Base-by-base conservation (phyloP, 305 asterid genomes). In the Coffea humblotiana region DNA sequence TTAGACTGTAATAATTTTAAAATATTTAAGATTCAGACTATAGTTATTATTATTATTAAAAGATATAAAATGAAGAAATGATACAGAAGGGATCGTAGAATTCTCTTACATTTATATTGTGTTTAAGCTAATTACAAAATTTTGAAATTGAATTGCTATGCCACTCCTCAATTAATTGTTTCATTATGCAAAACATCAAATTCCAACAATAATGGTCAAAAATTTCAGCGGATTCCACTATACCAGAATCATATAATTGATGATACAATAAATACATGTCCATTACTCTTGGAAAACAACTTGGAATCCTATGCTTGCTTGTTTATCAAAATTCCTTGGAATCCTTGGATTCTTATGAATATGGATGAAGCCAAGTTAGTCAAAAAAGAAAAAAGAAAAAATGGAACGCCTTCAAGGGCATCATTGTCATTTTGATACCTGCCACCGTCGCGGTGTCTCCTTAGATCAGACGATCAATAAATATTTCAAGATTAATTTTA, bases 401-500 rank as follows among this genome's bases (percentile, higher is more conserved):
- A 49, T 49, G 21, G 1, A 32, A 32, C 32, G 2, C 43, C 25
- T 25, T 10, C 64, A 63, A 74, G 87, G 87, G 88, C 35, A 86
- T 2, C 54, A 67, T 25, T 8, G 83, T 79, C 82, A 83, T 73
- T 81, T n/a, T n/a, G 16, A 21, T 40, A 79, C 35, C 23, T 11
- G 58, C 32, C 52, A n/a, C 3, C 19, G 45, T 43, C 76, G 60
- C 32, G 47, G 70, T 70, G 49, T 74, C 23, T 54, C 81, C 80
- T 73, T n/a, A 68, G 79, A 60, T 73, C 81, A 69, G 81, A 78
- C 84, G 74, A 85, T 74, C 73, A 71, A 79, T 64, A 76, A 79
- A 84, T 77, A 82, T 63, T 81, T 52, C 77, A 83, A 71, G 75
- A 76, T 15, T 58, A 85, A 74, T 61, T 85, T 88, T 89, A 90